Evolutionary conservation across 2,329 filamentous ascomycete species (phyloP), one percentile per base, ranked within the genome.

Genomic region (Microdochium bolleyi): DNA sequence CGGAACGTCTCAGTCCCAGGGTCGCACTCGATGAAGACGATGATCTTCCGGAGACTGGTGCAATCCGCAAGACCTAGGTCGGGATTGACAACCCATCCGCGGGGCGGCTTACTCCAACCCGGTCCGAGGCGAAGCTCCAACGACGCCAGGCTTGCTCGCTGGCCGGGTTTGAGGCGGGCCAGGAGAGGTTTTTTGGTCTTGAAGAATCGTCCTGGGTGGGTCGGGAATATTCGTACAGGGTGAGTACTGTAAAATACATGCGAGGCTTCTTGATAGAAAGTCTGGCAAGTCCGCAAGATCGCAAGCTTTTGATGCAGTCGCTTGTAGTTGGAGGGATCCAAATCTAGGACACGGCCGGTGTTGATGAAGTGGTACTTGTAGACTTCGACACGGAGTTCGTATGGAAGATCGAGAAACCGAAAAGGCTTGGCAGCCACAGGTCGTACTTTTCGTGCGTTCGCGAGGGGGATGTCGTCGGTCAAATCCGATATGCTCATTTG

Each of bases 121-220:
- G 87, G 87, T 0, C 88, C 88, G 0, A 92, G 73, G 2, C 87
- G 80, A 51, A 92, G 68, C 66, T 92, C 84, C 2, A 92, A 70
- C 0, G 79, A 79, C 1, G 77, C 83, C 48, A 92, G 74, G 48
- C 71, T 76, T 16, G 72, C 70, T 32, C 85, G 79, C 64, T 87
- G 84, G 27, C 70, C 72, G 0, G 79, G 68, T 21, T 82, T 81
- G 52, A 92, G 68, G 19, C 87, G 82, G 5, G 84, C 78, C 25
- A 92, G 73, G 0, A 92, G 73, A 1, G 87, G 87, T 58, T 81
- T 82, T 70, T 88, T 88, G 27, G 83, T 84, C 69, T 89, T 86
- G 72, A 88, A 88, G 68, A 85, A 84, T 38, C 78, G 76, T 48
- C 83, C 83, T 4, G 79, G 78, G 22, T 79, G 73, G 3, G 78